Conservation (phyloP, 306 rosid genomes). For the Acacia crassicarpa region DNA sequence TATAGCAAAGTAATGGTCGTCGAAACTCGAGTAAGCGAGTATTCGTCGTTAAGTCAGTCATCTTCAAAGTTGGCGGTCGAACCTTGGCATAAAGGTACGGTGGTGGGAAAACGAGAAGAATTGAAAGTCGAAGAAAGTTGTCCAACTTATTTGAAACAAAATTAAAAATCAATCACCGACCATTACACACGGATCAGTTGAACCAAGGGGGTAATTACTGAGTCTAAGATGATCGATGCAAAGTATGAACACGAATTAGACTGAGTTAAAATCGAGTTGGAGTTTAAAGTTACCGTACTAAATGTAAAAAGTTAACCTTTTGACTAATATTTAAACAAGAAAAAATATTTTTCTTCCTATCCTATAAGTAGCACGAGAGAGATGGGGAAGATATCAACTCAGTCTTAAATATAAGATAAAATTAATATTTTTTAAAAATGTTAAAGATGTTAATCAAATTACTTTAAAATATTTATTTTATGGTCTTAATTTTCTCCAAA, state of each 20-base stretch:
- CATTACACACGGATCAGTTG: neutral
- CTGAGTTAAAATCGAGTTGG: too few relatives aligned
- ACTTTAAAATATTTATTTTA: too few relatives aligned
- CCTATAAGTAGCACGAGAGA: too few relatives aligned
- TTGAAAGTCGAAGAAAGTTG: neutral
- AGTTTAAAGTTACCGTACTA: too few relatives aligned
- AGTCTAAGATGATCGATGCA: constrained; percentile 7
- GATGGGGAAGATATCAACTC: too few relatives aligned
- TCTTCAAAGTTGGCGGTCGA: neutral
- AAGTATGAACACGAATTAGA: neutral
- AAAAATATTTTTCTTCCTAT: too few relatives aligned
- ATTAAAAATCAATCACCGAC: constrained; percentile 33
- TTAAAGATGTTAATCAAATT: too few relatives aligned
- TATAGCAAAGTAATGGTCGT: neutral
- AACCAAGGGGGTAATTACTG: constrained; percentile 15
- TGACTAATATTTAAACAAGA: too few relatives aligned
- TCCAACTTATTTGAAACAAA: neutral
- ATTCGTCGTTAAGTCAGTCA: neutral
- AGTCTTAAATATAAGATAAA: too few relatives aligned
- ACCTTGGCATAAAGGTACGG: neutral
- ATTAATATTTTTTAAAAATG: too few relatives aligned
- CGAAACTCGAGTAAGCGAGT: neutral
- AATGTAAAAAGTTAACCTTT: too few relatives aligned
- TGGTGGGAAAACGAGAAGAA: constrained; percentile 9
- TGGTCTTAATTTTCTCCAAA: too few relatives aligned